Evolutionary conservation across 148 eudicot genomes (phyloP).

Genomic region (Silene conica): DNA sequence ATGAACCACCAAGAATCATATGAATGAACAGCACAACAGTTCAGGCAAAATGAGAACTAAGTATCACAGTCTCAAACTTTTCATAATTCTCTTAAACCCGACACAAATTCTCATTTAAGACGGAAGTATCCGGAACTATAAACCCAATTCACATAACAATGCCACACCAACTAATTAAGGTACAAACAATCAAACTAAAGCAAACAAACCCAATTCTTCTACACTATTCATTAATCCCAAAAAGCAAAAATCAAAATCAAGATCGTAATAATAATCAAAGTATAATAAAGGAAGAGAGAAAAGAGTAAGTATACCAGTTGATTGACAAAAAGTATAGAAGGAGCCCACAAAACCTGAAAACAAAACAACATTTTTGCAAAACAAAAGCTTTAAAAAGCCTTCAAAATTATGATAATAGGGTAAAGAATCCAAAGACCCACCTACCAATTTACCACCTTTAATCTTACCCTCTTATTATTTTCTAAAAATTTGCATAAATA

Average conservation of each 20-base stretch:
- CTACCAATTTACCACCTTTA: slow-evolving; percentile 18
- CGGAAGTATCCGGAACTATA: too few species aligned
- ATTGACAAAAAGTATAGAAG: slow-evolving; percentile 32
- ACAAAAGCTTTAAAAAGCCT: slow-evolving; percentile 1
- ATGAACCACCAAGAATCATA: not conserved
- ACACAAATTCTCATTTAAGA: too few species aligned
- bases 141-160: not conserved
- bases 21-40: not conserved
- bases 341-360: slow-evolving; percentile 52
- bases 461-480: not conserved
- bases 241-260: slow-evolving; percentile 1
- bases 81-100: not conserved
- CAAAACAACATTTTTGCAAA: slow-evolving; percentile 36
- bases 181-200: slow-evolving; percentile 16
- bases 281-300: slow-evolving; percentile 14
- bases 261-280: slow-evolving; percentile 20
- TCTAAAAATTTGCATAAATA: slow-evolving; percentile 6
- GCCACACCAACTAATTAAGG: not conserved
- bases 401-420: slow-evolving; percentile 22
- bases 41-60: not conserved
- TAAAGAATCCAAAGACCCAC: slow-evolving; percentile 41
- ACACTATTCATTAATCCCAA: slow-evolving; percentile 1
- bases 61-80: not conserved
- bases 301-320: slow-evolving; percentile 41
- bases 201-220: not conserved